Evolutionary conservation across 2,329 filamentous ascomycete genomes (phyloP).

Genomic region (Alternaria arbusti): DNA sequence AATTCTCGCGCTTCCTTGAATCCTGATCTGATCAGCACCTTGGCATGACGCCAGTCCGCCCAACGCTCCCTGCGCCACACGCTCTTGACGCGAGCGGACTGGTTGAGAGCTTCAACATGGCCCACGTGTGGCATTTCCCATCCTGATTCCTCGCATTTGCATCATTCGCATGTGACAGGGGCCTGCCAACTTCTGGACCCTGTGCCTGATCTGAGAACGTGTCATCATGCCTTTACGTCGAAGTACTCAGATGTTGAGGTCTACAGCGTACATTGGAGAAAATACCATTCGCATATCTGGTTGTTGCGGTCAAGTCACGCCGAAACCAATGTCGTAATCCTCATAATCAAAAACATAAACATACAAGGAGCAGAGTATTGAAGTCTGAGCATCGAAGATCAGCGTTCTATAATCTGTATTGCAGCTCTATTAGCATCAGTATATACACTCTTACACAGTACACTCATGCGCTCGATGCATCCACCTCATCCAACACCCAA

Average conservation of each 20-base stretch:
- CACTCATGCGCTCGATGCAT: not conserved
- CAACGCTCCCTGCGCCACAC: constrained; percentile 24
- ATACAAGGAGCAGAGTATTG: not conserved
- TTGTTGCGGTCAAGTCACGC: no score
- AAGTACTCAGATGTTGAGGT: not conserved
- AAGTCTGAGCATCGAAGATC: not conserved
- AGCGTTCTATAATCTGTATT: no score
- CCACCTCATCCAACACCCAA: constrained; percentile 63
- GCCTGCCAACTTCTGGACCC: not conserved
- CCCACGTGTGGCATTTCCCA: constrained; percentile 24
- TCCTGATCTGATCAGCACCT: constrained; percentile 30
- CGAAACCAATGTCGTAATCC: no score
- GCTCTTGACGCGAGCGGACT: not conserved
- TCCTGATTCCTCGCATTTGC: constrained; percentile 20
- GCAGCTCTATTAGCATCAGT: no score
- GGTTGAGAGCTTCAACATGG: not conserved
- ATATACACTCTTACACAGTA: no score
- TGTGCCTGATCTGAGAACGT: not conserved
- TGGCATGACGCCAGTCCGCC: constrained; percentile 32
- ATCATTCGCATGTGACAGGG: constrained; percentile 2
- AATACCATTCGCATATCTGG: no score
- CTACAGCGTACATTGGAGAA: no score
- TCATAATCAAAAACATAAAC: no score
- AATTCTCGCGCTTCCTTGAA: constrained; percentile 34
- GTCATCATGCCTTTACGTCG: not conserved